A percentile compares a stretch with the other conserved stretches of the same genome.
phyloP scores from a whole-genome alignment of 2,329 filamentous ascomycete species.

The Beauveria sp. region DNA sequence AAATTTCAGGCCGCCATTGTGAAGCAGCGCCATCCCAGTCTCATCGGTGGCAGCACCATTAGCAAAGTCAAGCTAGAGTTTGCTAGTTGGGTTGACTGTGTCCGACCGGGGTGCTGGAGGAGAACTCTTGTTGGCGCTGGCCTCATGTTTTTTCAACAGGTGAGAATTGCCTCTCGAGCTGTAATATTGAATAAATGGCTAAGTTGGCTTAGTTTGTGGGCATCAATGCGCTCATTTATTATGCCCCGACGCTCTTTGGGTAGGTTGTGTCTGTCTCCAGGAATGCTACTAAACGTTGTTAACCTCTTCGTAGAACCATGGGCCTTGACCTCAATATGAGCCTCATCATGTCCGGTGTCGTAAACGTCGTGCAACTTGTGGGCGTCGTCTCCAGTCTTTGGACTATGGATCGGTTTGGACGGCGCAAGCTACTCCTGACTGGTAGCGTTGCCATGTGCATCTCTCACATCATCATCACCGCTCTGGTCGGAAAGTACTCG shows the following conservation, averaged over 20 bases:
- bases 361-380: slow-evolving; percentile 23
- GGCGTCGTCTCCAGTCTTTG: slow-evolving; percentile 22
- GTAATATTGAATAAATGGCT: background rate
- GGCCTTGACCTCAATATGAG: slow-evolving; percentile 34
- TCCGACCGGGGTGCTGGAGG: slow-evolving; percentile 40
- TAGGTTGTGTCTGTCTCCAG: background rate
- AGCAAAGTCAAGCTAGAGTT: slow-evolving; percentile 38
- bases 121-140: slow-evolving; percentile 37
- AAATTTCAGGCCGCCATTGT: slow-evolving; percentile 22
- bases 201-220: slow-evolving; percentile 7
- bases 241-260: slow-evolving; percentile 50
- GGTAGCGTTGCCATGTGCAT: background rate
- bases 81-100: slow-evolving; percentile 41
- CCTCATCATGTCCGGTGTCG: slow-evolving; percentile 25
- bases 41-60: slow-evolving; percentile 26
- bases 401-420: background rate
- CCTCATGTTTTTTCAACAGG: slow-evolving; percentile 52
- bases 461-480: background rate
- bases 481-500: slow-evolving; percentile 20
- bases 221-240: slow-evolving; percentile 45
- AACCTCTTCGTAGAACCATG: slow-evolving; percentile 26
- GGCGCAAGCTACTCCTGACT: background rate
- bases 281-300: background rate
- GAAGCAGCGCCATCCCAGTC: slow-evolving; percentile 24
- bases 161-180: slow-evolving; percentile 18